Evolutionary conservation across 495 filamentous ascomycete genomes (phyloP), one percentile per base, ranked within the genome.

Genomic region (Daldinia bambusicola): DNA sequence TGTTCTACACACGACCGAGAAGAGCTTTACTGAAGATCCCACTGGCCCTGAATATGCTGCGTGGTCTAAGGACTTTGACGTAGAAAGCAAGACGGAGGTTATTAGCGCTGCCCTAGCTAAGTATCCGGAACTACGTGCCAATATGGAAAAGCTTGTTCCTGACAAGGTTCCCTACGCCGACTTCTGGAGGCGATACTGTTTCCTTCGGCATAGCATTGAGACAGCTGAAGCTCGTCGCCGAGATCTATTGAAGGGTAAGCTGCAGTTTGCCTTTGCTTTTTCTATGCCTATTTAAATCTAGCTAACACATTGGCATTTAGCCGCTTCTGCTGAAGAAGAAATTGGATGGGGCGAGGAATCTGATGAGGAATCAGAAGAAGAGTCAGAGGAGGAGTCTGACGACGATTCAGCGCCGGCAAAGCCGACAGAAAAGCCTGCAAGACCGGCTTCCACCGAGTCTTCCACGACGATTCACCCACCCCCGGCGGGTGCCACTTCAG

Each of bases 121-220:
- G 70, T 97, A 97, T 72, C 89, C 91, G 22, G 95, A 98, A 80
- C 83, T 99, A 66, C 86, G 95, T 65, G 79, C 86, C 43, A 93
- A 94, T 4, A 98, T 98, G 95, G 96, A 97, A 86, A 94, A 91
- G 82, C 84, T 97, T 57, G 96, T 98, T 20, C 96, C 95, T 16
- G 94, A 94, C 80, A 86, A 86, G 69, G 93, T 97, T 13, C 86
- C 93, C 34, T 99, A 99, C 77, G 86, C 81, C 13, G 88, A 90
- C 51, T 99, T 98, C 78, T 99, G 96, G 96, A 90, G 86, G 71
- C 86, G 95, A 40, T 99, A 99, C 78, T 98, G 98, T 72, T 99
- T 98, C 84, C 82, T 98, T 66, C 84, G 96, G 72, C 90, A 96
- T 69, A 93, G 96, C 22, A 90, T 99, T 67, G 95, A 98, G 82